Percentiles rank a stretch among this genome's conserved stretches.
Evolutionary conservation across 2,329 filamentous ascomycete genomes (phyloP).

Genomic region (Ophiostoma ips): DNA sequence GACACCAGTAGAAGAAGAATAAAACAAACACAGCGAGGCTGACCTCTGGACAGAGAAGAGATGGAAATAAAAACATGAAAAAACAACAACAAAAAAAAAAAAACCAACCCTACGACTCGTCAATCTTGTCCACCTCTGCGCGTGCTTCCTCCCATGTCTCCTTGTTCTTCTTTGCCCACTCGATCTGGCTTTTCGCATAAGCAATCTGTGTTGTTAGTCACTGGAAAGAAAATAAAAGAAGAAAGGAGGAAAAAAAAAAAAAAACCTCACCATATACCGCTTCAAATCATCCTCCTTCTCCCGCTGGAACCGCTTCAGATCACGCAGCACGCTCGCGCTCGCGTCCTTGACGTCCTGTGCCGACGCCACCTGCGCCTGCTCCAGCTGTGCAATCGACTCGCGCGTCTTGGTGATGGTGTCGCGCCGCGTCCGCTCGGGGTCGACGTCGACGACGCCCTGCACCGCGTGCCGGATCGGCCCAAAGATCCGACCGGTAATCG

Average conservation of each 20-base stretch:
- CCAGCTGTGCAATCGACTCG: slow-evolving; percentile 72
- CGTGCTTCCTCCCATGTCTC: slow-evolving; percentile 88
- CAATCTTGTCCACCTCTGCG: slow-evolving; percentile 78
- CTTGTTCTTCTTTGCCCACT: slow-evolving; percentile 85
- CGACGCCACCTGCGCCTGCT: slow-evolving; percentile 78
- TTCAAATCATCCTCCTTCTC: slow-evolving; percentile 93
- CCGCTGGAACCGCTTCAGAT: slow-evolving; percentile 80
- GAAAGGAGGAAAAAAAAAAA: neutral
- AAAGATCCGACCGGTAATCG: slow-evolving; percentile 87
- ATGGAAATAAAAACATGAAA: neutral
- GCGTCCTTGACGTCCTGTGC: slow-evolving; percentile 90
- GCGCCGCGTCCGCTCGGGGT: slow-evolving; percentile 80
- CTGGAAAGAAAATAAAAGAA: neutral
- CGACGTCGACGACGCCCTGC: slow-evolving; percentile 89
- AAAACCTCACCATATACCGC: slow-evolving; percentile 74
- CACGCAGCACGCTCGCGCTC: slow-evolving; percentile 73
- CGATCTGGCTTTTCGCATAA: slow-evolving; percentile 82
- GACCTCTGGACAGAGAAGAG: neutral
- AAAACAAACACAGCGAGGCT: no score
- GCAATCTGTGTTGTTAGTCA: slow-evolving; percentile 48
- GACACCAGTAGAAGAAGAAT: neutral
- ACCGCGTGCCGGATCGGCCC: slow-evolving; percentile 90
- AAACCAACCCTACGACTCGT: slow-evolving; percentile 31
- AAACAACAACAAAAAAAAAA: neutral
- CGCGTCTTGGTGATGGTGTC: slow-evolving; percentile 93